phyloP scores from a whole-genome alignment of 805 yeast genomes.

The Saccharomycopsis sp. region DNA sequence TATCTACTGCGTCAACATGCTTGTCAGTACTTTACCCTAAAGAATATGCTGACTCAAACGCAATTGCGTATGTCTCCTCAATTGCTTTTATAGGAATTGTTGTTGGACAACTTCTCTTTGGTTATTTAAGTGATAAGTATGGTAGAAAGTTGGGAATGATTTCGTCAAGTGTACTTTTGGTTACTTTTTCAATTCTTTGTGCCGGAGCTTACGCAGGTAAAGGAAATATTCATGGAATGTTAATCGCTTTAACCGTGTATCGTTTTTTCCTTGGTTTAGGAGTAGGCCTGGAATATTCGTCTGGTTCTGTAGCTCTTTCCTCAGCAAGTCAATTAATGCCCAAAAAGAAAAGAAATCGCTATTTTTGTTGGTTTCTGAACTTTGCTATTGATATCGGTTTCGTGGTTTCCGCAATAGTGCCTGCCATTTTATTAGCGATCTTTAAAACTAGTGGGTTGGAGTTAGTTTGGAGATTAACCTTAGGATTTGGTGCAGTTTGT shows the following conservation, averaged over 20 bases:
- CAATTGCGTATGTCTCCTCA: constrained; percentile 73
- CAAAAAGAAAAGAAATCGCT: constrained; percentile 80
- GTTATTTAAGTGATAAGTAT: constrained; percentile 69
- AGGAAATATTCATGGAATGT: constrained; percentile 64
- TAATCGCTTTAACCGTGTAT: constrained; percentile 76
- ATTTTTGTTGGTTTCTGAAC: constrained; percentile 84
- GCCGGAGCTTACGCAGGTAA: constrained; percentile 82
- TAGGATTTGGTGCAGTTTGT: constrained; percentile 86
- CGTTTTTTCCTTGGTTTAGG: constrained; percentile 87
- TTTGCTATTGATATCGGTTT: constrained; percentile 83
- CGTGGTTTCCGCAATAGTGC: constrained; percentile 77
- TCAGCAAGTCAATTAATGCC: constrained; percentile 79
- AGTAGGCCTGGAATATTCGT: constrained; percentile 93
- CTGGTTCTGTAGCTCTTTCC: constrained; percentile 89
- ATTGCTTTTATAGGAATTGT: constrained; percentile 92
- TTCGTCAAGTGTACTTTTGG: constrained; percentile 65
- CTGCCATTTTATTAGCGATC: constrained; percentile 80
- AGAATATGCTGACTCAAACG: constrained; percentile 54
- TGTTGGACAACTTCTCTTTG: constrained; percentile 76
- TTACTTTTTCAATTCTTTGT: constrained; percentile 69
- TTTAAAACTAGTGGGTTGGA: constrained; percentile 62
- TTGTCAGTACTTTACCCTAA: constrained; percentile 58
- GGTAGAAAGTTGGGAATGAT: constrained; percentile 84
- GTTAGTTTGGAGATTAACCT: constrained; percentile 86
- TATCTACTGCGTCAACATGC: constrained; percentile 70